A percentile compares a stretch with the other conserved stretches of the same genome.
Conservation (phyloP, 129 eudicot genomes). For the Deinandra increscens region DNA sequence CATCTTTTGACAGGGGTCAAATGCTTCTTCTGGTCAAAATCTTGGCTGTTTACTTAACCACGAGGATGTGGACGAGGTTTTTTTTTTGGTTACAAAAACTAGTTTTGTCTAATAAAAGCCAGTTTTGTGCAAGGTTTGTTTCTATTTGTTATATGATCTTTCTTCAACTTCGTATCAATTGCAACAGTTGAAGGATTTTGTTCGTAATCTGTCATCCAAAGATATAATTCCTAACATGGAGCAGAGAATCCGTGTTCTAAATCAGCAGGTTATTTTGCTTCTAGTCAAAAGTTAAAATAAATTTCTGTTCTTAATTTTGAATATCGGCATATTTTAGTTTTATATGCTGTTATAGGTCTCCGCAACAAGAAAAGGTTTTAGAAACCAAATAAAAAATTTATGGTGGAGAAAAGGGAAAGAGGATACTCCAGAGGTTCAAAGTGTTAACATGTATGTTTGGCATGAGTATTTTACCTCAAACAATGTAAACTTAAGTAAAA, state of each 20-base stretch:
- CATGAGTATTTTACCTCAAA: constrained; percentile 11
- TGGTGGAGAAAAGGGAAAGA: constrained; percentile 99
- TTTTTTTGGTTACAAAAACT: constrained; percentile 4
- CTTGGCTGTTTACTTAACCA: constrained; percentile 62
- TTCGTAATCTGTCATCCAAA: constrained; percentile 89
- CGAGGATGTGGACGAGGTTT: constrained; percentile 78
- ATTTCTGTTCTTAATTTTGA: not conserved
- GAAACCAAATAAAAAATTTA: constrained; percentile 91
- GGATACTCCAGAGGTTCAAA: constrained; percentile 66
- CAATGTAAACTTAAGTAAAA: too few relatives aligned
- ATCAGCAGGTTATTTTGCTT: constrained; percentile 76
- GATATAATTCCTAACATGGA: constrained; percentile 92
- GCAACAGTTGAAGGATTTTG: constrained; percentile 58
- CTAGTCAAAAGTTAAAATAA: constrained; percentile 5
- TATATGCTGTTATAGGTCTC: constrained; percentile 55
- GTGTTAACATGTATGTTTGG: constrained; percentile 60
- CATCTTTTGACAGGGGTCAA: constrained; percentile 47
- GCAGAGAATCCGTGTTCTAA: constrained; percentile 76
- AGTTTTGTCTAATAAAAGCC: too few relatives aligned
- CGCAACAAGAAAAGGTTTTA: constrained; percentile 94
- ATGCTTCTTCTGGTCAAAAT: constrained; percentile 42
- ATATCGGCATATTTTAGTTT: not conserved
- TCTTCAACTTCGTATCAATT: constrained; percentile 11
- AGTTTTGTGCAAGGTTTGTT: constrained; percentile 7
- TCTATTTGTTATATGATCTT: constrained; percentile 3